Percentiles rank a stretch among this genome's conserved stretches.
phyloP scores from a whole-genome alignment of 108 stramenopile genomes.

The Cyclotella baltica region DNA sequence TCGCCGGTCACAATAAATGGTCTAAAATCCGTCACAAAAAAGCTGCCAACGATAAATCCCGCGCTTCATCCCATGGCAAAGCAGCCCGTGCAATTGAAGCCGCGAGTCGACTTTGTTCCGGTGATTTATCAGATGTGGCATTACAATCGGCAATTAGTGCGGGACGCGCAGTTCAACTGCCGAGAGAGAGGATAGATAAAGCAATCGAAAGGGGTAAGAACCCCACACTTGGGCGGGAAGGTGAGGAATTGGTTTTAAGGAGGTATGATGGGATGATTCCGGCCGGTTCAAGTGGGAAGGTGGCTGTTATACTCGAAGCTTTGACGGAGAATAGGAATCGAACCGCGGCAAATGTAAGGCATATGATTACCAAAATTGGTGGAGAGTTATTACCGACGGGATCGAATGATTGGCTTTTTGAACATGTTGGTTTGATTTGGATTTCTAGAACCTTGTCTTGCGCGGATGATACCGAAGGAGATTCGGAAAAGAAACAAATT shows the following conservation, averaged over 20 bases:
- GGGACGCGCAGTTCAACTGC: constrained; percentile 68
- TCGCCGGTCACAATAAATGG: constrained; percentile 85
- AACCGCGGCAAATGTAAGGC: constrained; percentile 71
- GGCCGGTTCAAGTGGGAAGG: constrained; percentile 50
- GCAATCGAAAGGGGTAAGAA: constrained; percentile 71
- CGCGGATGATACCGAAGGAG: constrained; percentile 30
- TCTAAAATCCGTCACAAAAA: constrained; percentile 79
- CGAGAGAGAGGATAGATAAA: constrained; percentile 71
- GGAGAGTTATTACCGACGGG: constrained; percentile 71
- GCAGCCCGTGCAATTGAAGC: constrained; percentile 68
- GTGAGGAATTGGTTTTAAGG: constrained; percentile 49
- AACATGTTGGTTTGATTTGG: constrained; percentile 67
- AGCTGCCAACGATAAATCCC: constrained; percentile 69
- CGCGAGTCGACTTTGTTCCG: constrained; percentile 60
- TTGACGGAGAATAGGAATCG: constrained; percentile 80
- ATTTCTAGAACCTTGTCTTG: constrained; percentile 29
- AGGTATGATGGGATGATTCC: constrained; percentile 79
- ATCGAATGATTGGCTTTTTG: constrained; percentile 68
- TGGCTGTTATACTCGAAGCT: constrained; percentile 70
- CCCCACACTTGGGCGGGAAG: constrained; percentile 34
- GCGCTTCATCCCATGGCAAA: constrained; percentile 58
- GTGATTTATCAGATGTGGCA: constrained; percentile 66
- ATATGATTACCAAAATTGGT: constrained; percentile 63
- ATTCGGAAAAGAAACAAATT: constrained; percentile 42
- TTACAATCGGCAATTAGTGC: constrained; percentile 70